Evolutionary conservation across 768 basidiomycete species (phyloP), one percentile per base, ranked within the genome.

Genomic region (Termitomyces sp.): DNA sequence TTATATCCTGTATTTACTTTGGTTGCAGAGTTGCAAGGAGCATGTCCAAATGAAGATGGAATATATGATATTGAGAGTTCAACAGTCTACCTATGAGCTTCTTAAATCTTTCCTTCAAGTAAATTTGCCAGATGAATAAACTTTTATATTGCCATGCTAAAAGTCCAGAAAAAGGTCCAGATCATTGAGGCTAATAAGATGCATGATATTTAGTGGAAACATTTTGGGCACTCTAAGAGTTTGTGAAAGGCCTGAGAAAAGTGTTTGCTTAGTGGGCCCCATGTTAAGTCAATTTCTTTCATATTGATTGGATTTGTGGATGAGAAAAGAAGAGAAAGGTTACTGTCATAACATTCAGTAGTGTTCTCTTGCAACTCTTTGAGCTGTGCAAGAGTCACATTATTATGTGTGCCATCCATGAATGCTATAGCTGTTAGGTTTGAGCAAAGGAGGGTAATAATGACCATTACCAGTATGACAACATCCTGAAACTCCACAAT

Each of bases 401-500:
- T n/a, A 44, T 44, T 2, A 44, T 44, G 42, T n/a, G 20, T 44
- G 42, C 42, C n/a, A 44, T 44, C 42, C 9, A 44, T 12, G 47
- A 7, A 48, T 24, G 30, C 27, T n/a, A 7, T 48, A 48, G 18
- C 15, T 48, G 47, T 30, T 6, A 31, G 50, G 50, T 36, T 51
- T 51, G 11, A 51, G 20, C 36, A 51, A 4, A 3, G 50, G 33
- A 36, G 50, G 34, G 11, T 51, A 51, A 36, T 51, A 51, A n/a
- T 51, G 50, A 9, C 31, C n/a, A 15, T 51, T 33, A 51, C 34
- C n/a, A 51, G 16, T 20, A 20, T 18, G 8, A 31, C 20, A n/a
- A 18, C 11, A n/a, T 30, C 34, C 50, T 36, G 20, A 3, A 51
- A 51, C 50, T 30, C 45, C 36, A 58, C 75, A 77, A 34, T 66